Evolutionary conservation across 169 alveolate species (phyloP).

Genomic region (Plasmodium sp.): DNA sequence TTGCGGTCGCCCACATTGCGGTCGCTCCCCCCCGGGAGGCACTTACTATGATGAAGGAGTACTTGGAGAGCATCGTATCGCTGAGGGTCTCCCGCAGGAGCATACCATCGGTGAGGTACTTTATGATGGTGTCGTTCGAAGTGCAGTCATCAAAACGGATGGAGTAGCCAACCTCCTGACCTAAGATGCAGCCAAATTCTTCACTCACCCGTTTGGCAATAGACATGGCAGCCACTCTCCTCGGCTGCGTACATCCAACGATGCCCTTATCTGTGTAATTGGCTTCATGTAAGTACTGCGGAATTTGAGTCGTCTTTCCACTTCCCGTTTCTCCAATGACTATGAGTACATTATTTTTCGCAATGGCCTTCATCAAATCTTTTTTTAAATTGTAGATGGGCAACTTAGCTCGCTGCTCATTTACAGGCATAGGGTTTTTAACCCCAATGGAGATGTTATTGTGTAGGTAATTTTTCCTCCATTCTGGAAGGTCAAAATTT

Average conservation of each 20-base stretch:
- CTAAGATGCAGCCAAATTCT: conserved; percentile 98
- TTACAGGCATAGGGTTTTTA: conserved; percentile 87
- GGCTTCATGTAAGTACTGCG: conserved; percentile 96
- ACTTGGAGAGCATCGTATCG: conserved; percentile 92
- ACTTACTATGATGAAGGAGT: conserved; percentile 93
- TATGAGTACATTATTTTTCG: conserved; percentile 92
- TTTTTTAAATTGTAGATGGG: conserved; percentile 96
- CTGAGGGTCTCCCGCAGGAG: conserved; percentile 96
- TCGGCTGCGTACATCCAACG: conserved; percentile 99
- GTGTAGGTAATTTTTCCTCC: conserved; percentile 89
- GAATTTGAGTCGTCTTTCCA: conserved; percentile 98
- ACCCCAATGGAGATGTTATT: conserved; percentile 85
- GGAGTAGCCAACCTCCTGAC: conserved; percentile 97
- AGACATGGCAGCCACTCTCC: conserved; percentile 99
- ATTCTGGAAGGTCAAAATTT: conserved; percentile 91
- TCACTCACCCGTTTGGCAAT: conserved; percentile 98
- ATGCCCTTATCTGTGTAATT: conserved; percentile 93
- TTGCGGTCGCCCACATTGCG: background rate
- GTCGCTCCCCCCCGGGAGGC: background rate
- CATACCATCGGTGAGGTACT: conserved; percentile 99
- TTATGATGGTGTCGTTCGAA: conserved; percentile 96
- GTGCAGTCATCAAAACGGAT: conserved; percentile 98
- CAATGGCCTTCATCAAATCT: conserved; percentile 93
- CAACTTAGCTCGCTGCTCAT: conserved; percentile 95
- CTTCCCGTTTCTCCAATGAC: conserved; percentile 99